Conservation (phyloP, 768 basidiomycete species). For the Tephrocybe sp. region DNA sequence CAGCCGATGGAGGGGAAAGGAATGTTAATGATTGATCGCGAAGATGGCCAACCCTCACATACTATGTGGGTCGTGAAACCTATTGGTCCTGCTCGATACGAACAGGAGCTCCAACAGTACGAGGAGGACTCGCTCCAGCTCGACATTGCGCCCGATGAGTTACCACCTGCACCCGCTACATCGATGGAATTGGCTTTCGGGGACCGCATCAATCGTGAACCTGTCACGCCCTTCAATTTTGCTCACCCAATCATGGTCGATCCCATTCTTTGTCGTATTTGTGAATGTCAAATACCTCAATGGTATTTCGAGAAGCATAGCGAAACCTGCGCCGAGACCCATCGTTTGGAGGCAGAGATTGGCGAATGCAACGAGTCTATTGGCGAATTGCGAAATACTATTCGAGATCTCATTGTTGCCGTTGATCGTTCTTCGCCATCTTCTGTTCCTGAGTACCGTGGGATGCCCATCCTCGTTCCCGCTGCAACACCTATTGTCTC, state of each 20-base stretch:
- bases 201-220: constrained; percentile 36
- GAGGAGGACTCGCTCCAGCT: constrained; percentile 51
- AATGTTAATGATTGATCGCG: constrained; percentile 96
- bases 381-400: constrained; percentile 79
- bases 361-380: constrained; percentile 92
- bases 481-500: constrained; percentile 68
- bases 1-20: constrained; percentile 97
- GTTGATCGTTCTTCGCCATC: constrained; percentile 75
- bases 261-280: constrained; percentile 93
- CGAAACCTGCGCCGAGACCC: constrained; percentile 96
- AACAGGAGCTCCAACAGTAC: constrained; percentile 29
- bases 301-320: constrained; percentile 99
- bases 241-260: constrained; percentile 75
- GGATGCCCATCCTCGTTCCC: constrained; percentile 79
- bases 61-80: constrained; percentile 99
- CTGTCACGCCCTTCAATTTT: constrained; percentile 72
- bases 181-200: constrained; percentile 35
- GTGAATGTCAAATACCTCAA: constrained; percentile 93
- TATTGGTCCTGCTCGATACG: constrained; percentile 65
- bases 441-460: constrained; percentile 76
- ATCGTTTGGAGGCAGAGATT: constrained; percentile 95
- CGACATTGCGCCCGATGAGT: constrained; percentile 48
- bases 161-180: constrained; percentile 39
- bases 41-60: constrained; percentile 84
- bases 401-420: constrained; percentile 71